Percentiles rank a stretch among this genome's conserved stretches.
Conservation (phyloP, 495 filamentous ascomycete genomes). For the Xylaria nigripes region DNA sequence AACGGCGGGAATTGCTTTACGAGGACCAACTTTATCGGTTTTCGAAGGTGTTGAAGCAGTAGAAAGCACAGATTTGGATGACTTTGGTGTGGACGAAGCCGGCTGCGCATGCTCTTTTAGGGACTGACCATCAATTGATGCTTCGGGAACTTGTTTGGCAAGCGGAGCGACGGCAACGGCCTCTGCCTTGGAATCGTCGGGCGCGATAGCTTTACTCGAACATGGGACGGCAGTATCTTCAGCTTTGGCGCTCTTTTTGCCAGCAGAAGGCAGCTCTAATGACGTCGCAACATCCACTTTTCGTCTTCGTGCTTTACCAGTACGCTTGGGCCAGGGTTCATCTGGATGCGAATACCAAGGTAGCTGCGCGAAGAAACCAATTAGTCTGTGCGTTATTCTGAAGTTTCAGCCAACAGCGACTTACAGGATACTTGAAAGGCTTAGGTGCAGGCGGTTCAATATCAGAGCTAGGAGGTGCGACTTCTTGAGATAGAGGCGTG, state of each 20-base stretch:
- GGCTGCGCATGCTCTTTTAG: background rate
- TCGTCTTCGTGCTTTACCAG: constrained; percentile 29
- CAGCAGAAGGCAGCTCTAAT: constrained; percentile 29
- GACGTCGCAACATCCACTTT: constrained; percentile 21
- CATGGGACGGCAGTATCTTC: constrained; percentile 7
- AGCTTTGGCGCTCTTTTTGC: constrained; percentile 21
- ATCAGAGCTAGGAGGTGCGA: constrained; percentile 10
- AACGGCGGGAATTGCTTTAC: constrained; percentile 49
- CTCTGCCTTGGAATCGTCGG: constrained; percentile 25
- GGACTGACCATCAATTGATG: background rate
- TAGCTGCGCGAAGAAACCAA: constrained; percentile 39
- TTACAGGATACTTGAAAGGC: constrained; percentile 58
- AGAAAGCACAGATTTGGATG: background rate
- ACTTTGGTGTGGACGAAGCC: background rate
- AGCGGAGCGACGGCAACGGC: constrained; percentile 44
- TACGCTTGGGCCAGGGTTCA: constrained; percentile 52
- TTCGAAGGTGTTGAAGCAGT: constrained; percentile 25
- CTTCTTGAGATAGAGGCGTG: constrained; percentile 15
- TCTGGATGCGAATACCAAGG: constrained; percentile 77
- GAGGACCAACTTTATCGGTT: constrained; percentile 38
- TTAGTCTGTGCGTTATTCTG: constrained; percentile 10
- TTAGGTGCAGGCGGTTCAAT: constrained; percentile 9
- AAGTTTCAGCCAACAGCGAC: constrained; percentile 23
- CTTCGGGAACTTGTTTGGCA: constrained; percentile 58
- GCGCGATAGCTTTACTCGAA: constrained; percentile 4